Evolutionary conservation across 1,284 basidiomycete genomes (phyloP), one percentile per base, ranked within the genome.

Genomic region (Golubevia sp.): DNA sequence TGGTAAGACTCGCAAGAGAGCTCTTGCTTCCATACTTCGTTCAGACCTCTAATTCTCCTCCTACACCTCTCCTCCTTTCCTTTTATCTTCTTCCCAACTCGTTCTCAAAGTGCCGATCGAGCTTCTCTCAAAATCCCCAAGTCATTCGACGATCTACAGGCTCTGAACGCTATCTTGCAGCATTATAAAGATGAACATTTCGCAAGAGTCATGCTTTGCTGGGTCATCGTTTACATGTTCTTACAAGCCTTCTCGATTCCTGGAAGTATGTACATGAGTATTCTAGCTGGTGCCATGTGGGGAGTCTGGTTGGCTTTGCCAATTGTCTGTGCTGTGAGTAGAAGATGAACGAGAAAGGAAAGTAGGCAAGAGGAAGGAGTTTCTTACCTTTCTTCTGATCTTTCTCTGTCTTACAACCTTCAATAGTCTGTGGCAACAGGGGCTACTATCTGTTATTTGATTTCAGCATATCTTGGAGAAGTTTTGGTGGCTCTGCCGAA

Each of bases 221-320:
- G 80, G 71, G 56, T 83, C 18, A 62, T 78, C 63, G 91, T 93
- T 1, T 97, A 97, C 84, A 88, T 98, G 70, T 99, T 97, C 93
- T 95, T 98, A 2, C 96, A 99, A 86, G 93, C 94, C 0, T 99
- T 98, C 85, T 94, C 93, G 1, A 88, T 99, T 3, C 96, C 96
- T 0, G 96, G 96, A 0, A 96, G 93, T 23, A 98, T 98, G 95
- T 99, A 99, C 84, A 89, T 99, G 65, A 94, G 93, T 57, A 97
- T 98, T 79, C 89, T 98, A 6, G 94, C 92, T 13, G 96, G 96
- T 30, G 96, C 96, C 0, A 91, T 98, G 4, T 99, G 94, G 90
- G 95, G 96, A 38, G 91, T 97, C n/a, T 86, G 92, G 0, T 85
- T 91, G 5, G 95, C 95, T 0, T 87, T 98, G 1, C 91, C 93